Conservation (phyloP, 2,329 filamentous ascomycete species). For the Aspergillus oerlinghausenensis region DNA sequence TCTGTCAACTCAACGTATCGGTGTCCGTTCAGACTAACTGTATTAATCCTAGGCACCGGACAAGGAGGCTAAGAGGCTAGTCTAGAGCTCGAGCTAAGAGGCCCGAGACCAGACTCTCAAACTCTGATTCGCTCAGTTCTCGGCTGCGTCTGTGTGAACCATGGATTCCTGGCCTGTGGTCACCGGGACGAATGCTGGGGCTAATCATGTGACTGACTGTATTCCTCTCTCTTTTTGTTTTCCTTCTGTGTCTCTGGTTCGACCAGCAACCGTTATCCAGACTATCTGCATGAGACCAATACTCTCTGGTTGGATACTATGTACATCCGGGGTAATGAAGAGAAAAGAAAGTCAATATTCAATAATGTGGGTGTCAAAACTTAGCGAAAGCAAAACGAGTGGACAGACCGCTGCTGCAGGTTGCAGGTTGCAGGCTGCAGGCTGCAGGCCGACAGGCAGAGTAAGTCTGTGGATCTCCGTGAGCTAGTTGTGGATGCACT, state of each 20-base stretch:
- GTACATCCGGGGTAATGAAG: background rate
- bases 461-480: background rate
- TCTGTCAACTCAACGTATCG: too few relatives aligned
- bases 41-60: background rate
- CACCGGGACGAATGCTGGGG: background rate
- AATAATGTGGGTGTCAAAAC: background rate
- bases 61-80: background rate
- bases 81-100: background rate
- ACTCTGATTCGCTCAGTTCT: background rate
- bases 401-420: background rate
- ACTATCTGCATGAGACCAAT: background rate
- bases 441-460: background rate
- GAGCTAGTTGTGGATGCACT: background rate
- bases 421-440: background rate
- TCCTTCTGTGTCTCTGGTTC: too few relatives aligned
- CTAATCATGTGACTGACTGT: background rate
- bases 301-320: background rate
- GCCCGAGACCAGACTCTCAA: background rate
- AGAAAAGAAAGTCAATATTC: background rate
- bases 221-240: background rate
- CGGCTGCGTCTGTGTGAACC: background rate
- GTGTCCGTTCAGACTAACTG: background rate
- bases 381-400: background rate
- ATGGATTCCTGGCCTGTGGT: background rate
- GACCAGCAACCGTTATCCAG: background rate